Evolutionary conservation across 306 rosid genomes (phyloP), one percentile per base, ranked within the genome.

Genomic region (Medicago lupulina): DNA sequence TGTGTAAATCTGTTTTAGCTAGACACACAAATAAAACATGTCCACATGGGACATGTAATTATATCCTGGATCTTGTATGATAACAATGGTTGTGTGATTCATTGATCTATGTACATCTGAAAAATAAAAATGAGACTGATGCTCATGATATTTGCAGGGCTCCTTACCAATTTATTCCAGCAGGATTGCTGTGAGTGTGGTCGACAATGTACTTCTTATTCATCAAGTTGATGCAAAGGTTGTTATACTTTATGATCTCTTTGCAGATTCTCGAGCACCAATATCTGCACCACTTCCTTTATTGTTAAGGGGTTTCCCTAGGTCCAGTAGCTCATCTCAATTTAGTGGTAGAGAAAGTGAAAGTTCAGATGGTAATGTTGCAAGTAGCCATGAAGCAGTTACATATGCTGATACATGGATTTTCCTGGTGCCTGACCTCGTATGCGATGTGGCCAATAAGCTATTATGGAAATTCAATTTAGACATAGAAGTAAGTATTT

Each of bases 221-320:
- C 99, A 95, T 82, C 99, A 95, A 89, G 85, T 92, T 70, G 99
- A 95, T 81, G 96, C 99, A 34, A 95, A 95, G 88, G 99, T 95
- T 80, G 92, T 92, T 77, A 89, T 95, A 70, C 93, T 95, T 61
- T 95, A 95, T 76, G 99, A 95, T 69, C 85, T 95, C 73, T 92
- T 81, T 85, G 81, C 88, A 74, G 99, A 95, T 82, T 90, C 96
- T 46, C 87, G 89, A 46, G 97, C 97, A 59, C 96, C 99, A 62
- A 88, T 95, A 85, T 95, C 99, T 19, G 99, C 97, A 19, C 99
- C 99, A 41, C 97, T 95, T 79, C 97, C 99, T 76, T 77, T 95
- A 71, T 78, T 92, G 71, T 79, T 92, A 78, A 90, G 97, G 85
- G 97, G 97, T 76, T 83, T 87, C 63, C 89, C 93, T 54, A 83